These are phyloP conservation scores for Dictyostelium purpureum DNA, from an alignment of 78 protist genomes.

Conservation along the genomic window DNA sequence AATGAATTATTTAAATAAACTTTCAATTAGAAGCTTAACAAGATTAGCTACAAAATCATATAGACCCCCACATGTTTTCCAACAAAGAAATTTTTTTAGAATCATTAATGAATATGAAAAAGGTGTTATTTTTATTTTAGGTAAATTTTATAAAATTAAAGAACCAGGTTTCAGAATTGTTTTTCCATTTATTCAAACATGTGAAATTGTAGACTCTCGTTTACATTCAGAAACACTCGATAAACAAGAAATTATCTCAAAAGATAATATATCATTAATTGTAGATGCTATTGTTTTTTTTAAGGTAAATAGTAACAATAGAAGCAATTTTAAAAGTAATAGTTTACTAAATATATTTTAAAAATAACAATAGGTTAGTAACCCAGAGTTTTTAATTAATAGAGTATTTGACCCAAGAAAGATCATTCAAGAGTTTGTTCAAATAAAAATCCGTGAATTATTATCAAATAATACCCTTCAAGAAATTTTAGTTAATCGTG, in stretches of 20 bases:
- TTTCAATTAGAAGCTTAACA: no score
- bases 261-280: constrained; percentile 30
- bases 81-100: constrained; percentile 35
- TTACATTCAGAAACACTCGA: constrained; percentile 1
- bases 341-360: no score
- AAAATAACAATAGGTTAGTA: no score
- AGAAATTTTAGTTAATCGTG: constrained; percentile 53
- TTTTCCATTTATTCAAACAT: constrained; percentile 32
- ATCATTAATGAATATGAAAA: constrained; percentile 58
- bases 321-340: no score
- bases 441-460: constrained; percentile 47
- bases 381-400: no score
- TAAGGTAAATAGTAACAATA: no score
- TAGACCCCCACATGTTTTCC: no score
- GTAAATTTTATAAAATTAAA: constrained; percentile 15
- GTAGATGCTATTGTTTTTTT: constrained; percentile 61
- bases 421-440: constrained; percentile 19
- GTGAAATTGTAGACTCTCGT: constrained; percentile 31
- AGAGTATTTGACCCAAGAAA: no score
- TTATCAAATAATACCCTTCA: constrained; percentile 59
- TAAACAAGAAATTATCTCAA: constrained; percentile 54
- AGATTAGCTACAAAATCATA: no score
- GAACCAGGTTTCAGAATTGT: constrained; percentile 39
- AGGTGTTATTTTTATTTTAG: constrained; percentile 59
- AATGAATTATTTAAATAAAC: no score